phyloP scores from a whole-genome alignment of 148 eudicot genomes.

The Rhododendron henanense region DNA sequence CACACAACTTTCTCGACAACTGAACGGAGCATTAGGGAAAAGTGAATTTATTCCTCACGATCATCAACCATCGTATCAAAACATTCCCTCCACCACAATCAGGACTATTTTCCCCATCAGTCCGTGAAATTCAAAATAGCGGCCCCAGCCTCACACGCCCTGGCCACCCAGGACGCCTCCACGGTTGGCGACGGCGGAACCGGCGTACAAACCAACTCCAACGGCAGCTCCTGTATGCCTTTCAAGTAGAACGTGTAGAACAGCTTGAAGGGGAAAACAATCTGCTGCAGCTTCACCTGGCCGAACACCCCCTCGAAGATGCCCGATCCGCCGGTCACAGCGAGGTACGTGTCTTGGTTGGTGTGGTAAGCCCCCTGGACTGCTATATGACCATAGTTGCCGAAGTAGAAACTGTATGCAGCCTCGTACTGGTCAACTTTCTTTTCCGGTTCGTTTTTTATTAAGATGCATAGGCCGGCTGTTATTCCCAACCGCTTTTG shows the following conservation, averaged over 20 bases:
- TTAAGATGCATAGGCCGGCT: conserved; percentile 58
- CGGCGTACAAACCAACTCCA: conserved; percentile 41
- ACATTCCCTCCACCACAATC: too few relatives aligned
- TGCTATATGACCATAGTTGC: conserved; percentile 56
- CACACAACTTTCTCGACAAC: too few relatives aligned
- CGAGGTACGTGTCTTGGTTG: conserved; percentile 53
- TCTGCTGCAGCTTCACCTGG: conserved; percentile 64
- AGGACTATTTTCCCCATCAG: background rate
- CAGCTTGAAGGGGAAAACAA: conserved; percentile 74
- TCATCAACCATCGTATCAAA: too few relatives aligned
- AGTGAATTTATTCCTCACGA: background rate
- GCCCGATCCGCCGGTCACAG: conserved; percentile 77
- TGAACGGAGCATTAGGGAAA: too few relatives aligned
- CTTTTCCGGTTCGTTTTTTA: conserved; percentile 44
- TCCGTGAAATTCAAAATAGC: conserved; percentile 46
- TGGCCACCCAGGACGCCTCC: conserved; percentile 59
- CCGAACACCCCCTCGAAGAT: conserved; percentile 71
- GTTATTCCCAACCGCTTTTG: conserved; percentile 68
- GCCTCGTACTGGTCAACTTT: conserved; percentile 73
- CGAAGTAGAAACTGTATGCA: conserved; percentile 59
- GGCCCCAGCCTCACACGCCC: conserved; percentile 53
- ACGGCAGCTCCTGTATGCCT: conserved; percentile 61
- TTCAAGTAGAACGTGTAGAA: conserved; percentile 76
- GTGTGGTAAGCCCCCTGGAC: conserved; percentile 64
- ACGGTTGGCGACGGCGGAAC: conserved; percentile 55